Percentiles rank a stretch among this genome's conserved stretches.
phyloP scores from a whole-genome alignment of 1,284 basidiomycete species.

The Chalciporus sp. region DNA sequence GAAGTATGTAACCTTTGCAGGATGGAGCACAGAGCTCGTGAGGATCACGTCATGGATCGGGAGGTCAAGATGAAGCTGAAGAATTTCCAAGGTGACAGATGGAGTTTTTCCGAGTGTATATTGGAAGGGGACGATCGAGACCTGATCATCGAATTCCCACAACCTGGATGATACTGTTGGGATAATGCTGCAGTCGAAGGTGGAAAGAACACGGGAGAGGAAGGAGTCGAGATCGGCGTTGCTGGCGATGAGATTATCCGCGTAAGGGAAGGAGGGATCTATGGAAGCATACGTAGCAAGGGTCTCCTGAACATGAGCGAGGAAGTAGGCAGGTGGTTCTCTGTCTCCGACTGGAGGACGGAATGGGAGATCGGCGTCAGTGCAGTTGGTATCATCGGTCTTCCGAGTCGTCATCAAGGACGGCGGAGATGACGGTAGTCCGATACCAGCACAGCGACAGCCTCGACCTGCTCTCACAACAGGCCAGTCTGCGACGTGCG shows the following conservation, averaged over 20 bases:
- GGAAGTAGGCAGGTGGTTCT: constrained; percentile 36
- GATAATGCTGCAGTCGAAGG: constrained; percentile 27
- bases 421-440: constrained; percentile 10
- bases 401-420: constrained; percentile 10
- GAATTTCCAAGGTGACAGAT: constrained; percentile 16
- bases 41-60: constrained; percentile 27
- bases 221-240: constrained; percentile 29
- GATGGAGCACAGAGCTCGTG: constrained; percentile 23
- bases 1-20: constrained; percentile 33
- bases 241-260: constrained; percentile 16
- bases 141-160: constrained; percentile 34
- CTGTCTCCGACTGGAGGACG: constrained; percentile 30
- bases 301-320: constrained; percentile 27
- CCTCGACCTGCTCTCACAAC: constrained; percentile 31
- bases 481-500: constrained; percentile 35
- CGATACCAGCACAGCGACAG: constrained; percentile 30
- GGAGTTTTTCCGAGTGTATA: constrained; percentile 1
- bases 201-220: constrained; percentile 28
- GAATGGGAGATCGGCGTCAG: constrained; percentile 17
- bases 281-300: constrained; percentile 31
- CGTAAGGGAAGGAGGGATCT: constrained; percentile 29
- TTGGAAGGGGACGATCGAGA: constrained; percentile 25
- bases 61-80: constrained; percentile 32
- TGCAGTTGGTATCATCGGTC: constrained; percentile 6
- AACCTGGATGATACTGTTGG: constrained; percentile 17